Percentiles rank a stretch among this genome's conserved stretches.
phyloP scores from a whole-genome alignment of 768 basidiomycete genomes.

The Termitomyces sp. region DNA sequence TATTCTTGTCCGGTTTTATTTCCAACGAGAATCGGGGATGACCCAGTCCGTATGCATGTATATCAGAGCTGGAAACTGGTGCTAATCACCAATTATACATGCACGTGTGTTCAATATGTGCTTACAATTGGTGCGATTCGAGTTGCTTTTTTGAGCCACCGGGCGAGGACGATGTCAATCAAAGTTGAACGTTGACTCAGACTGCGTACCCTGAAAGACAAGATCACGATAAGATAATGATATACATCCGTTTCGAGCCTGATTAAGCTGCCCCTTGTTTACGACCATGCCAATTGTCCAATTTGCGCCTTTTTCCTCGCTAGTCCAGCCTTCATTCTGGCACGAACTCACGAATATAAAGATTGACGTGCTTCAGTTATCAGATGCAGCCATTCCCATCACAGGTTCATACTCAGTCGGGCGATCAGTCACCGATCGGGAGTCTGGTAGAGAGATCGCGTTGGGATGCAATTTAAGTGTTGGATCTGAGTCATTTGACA shows the following conservation, averaged over 20 bases:
- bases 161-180: too few species aligned
- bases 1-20: background rate
- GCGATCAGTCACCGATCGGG: slow-evolving; percentile 66
- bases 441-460: slow-evolving; percentile 67
- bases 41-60: background rate
- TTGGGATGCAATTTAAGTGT: slow-evolving; percentile 64
- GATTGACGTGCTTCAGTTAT: slow-evolving; percentile 83
- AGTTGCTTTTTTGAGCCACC: too few species aligned
- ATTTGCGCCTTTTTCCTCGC: slow-evolving; percentile 83
- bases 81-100: too few species aligned
- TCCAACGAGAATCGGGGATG: background rate
- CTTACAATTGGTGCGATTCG: too few species aligned
- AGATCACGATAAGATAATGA: slow-evolving; percentile 6
- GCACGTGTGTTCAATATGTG: too few species aligned
- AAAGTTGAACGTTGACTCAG: too few species aligned
- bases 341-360: slow-evolving; percentile 84
- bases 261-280: background rate
- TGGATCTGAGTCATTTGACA: slow-evolving; percentile 59
- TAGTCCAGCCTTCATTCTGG: slow-evolving; percentile 92
- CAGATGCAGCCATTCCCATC: slow-evolving; percentile 63
- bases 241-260: background rate
- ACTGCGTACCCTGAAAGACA: background rate
- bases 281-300: slow-evolving; percentile 62
- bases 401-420: slow-evolving; percentile 67
- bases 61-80: background rate